phyloP scores from a whole-genome alignment of 768 basidiomycete species.

The Fibroporia radiculosa region DNA sequence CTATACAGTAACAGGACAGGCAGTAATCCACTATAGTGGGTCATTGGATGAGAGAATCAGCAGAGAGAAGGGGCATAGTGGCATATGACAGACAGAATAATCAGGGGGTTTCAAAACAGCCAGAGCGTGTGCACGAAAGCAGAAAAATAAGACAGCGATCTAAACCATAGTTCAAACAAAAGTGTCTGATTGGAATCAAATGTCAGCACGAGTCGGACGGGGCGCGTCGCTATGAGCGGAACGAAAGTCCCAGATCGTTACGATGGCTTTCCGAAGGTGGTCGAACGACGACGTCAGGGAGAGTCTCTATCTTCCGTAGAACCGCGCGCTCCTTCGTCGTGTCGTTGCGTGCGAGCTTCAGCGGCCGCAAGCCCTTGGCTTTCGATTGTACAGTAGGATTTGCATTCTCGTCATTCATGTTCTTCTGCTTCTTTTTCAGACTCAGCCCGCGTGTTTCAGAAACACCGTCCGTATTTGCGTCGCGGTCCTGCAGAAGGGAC shows the following conservation, averaged over 20 bases:
- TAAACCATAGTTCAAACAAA: constrained; percentile 11
- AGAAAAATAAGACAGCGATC: neutral
- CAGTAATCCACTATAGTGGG: neutral
- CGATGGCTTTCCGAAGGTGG: constrained; percentile 48
- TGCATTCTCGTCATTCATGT: constrained; percentile 23
- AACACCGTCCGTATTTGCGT: constrained; percentile 27
- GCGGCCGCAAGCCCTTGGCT: constrained; percentile 44
- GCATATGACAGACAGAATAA: neutral
- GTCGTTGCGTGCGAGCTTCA: constrained; percentile 54
- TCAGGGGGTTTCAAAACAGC: neutral
- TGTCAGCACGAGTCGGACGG: constrained; percentile 10
- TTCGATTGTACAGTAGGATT: constrained; percentile 26
- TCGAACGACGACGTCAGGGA: constrained; percentile 55
- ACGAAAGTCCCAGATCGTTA: constrained; percentile 35
- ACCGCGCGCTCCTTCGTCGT: constrained; percentile 54
- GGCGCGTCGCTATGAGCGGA: constrained; percentile 23
- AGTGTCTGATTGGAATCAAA: constrained; percentile 7
- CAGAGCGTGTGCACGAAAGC: constrained; percentile 4
- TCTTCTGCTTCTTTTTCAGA: constrained; percentile 44
- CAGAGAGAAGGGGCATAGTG: neutral
- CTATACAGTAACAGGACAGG: neutral
- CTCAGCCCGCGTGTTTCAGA: constrained; percentile 44
- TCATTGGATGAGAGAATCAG: neutral
- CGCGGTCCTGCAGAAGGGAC: constrained; percentile 55
- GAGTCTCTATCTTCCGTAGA: constrained; percentile 45